Conservation (phyloP, 2,329 filamentous ascomycete species). For the Alternaria rosae region DNA sequence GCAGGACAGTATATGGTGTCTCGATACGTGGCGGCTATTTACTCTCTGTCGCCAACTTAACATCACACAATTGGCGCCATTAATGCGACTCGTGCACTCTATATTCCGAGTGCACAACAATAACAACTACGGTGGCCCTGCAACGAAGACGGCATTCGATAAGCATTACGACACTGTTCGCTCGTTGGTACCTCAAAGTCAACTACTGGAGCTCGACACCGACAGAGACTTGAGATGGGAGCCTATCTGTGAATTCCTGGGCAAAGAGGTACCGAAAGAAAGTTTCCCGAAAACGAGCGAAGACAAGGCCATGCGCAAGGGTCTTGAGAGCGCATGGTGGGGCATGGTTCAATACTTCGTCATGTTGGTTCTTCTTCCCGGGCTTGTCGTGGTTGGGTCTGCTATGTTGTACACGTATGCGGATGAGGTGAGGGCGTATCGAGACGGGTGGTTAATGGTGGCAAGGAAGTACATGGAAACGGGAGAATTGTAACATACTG, state of each 20-base stretch:
- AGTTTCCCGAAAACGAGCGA: conserved; percentile 33
- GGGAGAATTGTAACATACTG: not conserved
- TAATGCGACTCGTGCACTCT: conserved; percentile 31
- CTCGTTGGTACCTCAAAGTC: conserved; percentile 25
- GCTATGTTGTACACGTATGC: conserved; percentile 17
- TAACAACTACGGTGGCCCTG: conserved; percentile 31
- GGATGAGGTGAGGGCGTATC: conserved; percentile 16
- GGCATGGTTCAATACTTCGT: conserved; percentile 30
- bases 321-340: conserved; percentile 31
- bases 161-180: conserved; percentile 37
- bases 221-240: conserved; percentile 31
- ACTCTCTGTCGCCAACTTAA: conserved; percentile 24
- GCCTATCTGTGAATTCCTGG: conserved; percentile 40
- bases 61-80: conserved; percentile 32
- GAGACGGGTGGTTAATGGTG: conserved; percentile 16
- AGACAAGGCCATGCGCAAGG: conserved; percentile 26
- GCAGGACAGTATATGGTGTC: conserved; percentile 34
- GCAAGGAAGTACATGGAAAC: conserved; percentile 24
- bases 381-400: conserved; percentile 8
- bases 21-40: conserved; percentile 35
- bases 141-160: conserved; percentile 31
- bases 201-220: conserved; percentile 37
- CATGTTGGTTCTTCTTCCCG: conserved; percentile 25
- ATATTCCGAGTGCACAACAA: conserved; percentile 33
- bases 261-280: conserved; percentile 24